These are phyloP conservation scores for Bacidia gigantensis DNA, from an alignment of 495 filamentous ascomycete species.

Conservation along the genomic window DNA sequence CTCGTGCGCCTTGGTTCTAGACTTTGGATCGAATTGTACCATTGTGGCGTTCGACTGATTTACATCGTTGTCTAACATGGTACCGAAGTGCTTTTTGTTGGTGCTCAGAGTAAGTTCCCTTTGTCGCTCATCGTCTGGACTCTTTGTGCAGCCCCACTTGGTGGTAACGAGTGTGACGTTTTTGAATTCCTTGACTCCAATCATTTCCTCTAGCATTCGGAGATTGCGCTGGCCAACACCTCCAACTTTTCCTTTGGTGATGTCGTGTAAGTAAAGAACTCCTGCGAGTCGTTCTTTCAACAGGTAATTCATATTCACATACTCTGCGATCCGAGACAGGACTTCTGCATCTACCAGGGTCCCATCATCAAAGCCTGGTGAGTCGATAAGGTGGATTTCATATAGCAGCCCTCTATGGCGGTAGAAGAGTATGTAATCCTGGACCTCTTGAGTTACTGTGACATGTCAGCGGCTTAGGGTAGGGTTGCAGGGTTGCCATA, in stretches of 20 bases:
- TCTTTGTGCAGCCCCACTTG: slow-evolving; percentile 6
- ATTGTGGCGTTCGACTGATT: not conserved
- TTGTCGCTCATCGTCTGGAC: not conserved
- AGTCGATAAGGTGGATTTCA: slow-evolving; percentile 13
- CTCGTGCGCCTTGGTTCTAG: slow-evolving; percentile 4
- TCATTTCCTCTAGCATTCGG: slow-evolving; percentile 10
- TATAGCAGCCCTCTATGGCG: not conserved
- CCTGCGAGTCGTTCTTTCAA: slow-evolving; percentile 6
- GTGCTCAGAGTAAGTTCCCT: not conserved
- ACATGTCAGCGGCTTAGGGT: too few relatives aligned
- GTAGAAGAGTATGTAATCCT: slow-evolving; percentile 8
- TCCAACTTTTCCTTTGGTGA: slow-evolving; percentile 4
- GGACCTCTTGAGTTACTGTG: slow-evolving; percentile 4
- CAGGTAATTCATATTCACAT: slow-evolving; percentile 5
- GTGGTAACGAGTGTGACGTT: slow-evolving; percentile 12
- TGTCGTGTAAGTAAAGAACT: slow-evolving; percentile 12
- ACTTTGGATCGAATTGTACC: slow-evolving; percentile 5
- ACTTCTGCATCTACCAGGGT: slow-evolving; percentile 2
- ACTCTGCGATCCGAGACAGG: slow-evolving; percentile 5
- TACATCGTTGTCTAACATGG: slow-evolving; percentile 7
- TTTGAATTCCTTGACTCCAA: slow-evolving; percentile 8
- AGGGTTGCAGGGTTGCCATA: too few relatives aligned
- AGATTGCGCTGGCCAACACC: slow-evolving; percentile 6
- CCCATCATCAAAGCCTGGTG: slow-evolving; percentile 11
- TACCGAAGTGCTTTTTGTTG: slow-evolving; percentile 5